Evolutionary conservation across 805 yeast species (phyloP).

Genomic region (Starmerella scarabaei): DNA sequence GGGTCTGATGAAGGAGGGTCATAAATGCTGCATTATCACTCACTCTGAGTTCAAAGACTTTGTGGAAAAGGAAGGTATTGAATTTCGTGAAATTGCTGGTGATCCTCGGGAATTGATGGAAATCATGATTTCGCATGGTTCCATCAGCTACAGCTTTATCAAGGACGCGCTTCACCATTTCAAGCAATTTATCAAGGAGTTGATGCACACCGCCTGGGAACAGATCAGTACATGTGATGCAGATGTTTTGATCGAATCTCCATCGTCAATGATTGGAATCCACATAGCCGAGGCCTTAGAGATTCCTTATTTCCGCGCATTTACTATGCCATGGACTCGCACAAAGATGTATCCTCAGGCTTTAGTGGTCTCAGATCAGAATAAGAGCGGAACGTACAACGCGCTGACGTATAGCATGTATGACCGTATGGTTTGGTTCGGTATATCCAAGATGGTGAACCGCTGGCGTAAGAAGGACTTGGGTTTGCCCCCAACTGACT

Average conservation of each 20-base stretch:
- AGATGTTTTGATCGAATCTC: conserved; percentile 85
- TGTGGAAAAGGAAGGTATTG: conserved; percentile 54
- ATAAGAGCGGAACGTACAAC: conserved; percentile 84
- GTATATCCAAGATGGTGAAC: conserved; percentile 75
- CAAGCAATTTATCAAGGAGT: conserved; percentile 67
- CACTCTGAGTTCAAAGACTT: conserved; percentile 71
- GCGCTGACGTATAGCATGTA: conserved; percentile 85
- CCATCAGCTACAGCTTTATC: conserved; percentile 68
- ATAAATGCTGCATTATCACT: conserved; percentile 69
- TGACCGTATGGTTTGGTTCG: conserved; percentile 89
- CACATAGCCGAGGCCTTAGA: conserved; percentile 88
- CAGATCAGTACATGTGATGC: conserved; percentile 59
- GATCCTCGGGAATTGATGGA: conserved; percentile 87
- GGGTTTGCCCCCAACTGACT: conserved; percentile 51
- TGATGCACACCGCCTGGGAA: conserved; percentile 63
- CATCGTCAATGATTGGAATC: conserved; percentile 89
- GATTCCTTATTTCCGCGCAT: conserved; percentile 86
- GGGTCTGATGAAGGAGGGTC: conserved; percentile 71
- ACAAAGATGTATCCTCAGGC: conserved; percentile 96
- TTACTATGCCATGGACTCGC: conserved; percentile 97
- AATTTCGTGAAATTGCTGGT: conserved; percentile 70
- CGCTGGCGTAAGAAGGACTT: conserved; percentile 68
- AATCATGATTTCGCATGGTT: conserved; percentile 81
- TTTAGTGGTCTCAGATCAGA: conserved; percentile 85
- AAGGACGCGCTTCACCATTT: conserved; percentile 73